Evolutionary conservation across 2,329 filamentous ascomycete genomes (phyloP).

Genomic region (Ascochyta clinopodiicola): DNA sequence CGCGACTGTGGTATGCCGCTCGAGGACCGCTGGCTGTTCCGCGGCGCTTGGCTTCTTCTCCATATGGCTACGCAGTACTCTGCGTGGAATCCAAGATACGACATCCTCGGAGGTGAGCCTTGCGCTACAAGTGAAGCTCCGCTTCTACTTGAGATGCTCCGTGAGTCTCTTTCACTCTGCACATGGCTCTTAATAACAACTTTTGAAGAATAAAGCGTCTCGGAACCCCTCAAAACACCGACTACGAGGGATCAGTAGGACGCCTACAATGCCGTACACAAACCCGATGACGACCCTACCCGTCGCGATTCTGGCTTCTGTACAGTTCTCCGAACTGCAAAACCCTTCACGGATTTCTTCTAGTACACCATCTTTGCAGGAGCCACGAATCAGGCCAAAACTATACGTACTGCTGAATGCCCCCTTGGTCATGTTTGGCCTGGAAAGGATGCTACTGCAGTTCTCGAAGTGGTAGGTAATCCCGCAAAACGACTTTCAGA

Average conservation of each 20-base stretch:
- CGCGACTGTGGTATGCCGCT: conserved; percentile 15
- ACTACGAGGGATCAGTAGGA: conserved; percentile 5
- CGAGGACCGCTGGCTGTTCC: conserved; percentile 25
- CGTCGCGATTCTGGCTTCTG: conserved; percentile 20
- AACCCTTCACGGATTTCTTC: conserved; percentile 1
- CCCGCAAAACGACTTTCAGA: conserved; percentile 18
- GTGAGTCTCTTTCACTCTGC: conserved; percentile 5
- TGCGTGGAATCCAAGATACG: conserved; percentile 22
- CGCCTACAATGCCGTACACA: conserved; percentile 5
- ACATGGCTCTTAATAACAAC: neutral
- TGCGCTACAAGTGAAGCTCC: neutral
- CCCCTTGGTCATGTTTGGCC: conserved; percentile 19
- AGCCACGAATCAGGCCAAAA: conserved; percentile 17
- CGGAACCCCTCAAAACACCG: neutral
- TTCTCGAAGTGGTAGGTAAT: conserved; percentile 26
- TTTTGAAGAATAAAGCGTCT: neutral
- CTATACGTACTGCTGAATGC: conserved; percentile 11
- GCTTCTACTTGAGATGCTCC: conserved; percentile 16
- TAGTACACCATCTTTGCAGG: conserved; percentile 28
- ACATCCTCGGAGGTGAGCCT: conserved; percentile 9
- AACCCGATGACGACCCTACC: neutral
- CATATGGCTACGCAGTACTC: conserved; percentile 22
- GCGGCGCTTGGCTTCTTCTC: conserved; percentile 28
- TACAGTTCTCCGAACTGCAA: neutral
- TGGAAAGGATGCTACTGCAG: conserved; percentile 18